phyloP scores from a whole-genome alignment of 257 asterid species.

The Forsythia suspensa region DNA sequence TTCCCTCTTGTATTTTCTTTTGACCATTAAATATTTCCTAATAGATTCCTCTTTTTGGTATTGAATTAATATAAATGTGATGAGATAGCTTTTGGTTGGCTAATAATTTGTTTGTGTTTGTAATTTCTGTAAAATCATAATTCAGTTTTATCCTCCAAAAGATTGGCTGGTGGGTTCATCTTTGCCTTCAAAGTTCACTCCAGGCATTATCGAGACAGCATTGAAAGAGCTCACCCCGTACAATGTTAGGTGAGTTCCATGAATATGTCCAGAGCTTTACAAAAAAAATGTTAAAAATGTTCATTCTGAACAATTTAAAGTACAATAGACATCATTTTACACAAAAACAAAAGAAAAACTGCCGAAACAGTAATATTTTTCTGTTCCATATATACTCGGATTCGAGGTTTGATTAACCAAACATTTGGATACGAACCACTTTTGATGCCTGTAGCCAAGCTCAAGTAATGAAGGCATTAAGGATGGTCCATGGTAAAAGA shows the following conservation, averaged over 20 bases:
- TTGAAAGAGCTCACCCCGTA: constrained; percentile 73
- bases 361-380: neutral
- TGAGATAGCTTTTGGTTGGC: constrained; percentile 3
- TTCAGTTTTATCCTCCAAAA: constrained; percentile 79
- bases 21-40: constrained; percentile 4
- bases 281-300: neutral
- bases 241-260: constrained; percentile 60
- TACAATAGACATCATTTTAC: neutral
- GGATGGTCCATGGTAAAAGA: neutral
- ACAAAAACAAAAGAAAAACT: neutral
- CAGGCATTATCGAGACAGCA: constrained; percentile 59
- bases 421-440: neutral
- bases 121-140: constrained; percentile 28
- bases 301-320: neutral
- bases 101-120: constrained; percentile 8
- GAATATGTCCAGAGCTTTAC: neutral
- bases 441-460: neutral
- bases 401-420: neutral
- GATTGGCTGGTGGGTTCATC: constrained; percentile 98
- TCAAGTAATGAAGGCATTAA: neutral
- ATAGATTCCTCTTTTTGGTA: neutral
- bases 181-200: constrained; percentile 69
- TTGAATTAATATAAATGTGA: neutral
- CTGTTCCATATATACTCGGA: neutral
- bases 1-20: constrained; percentile 12